These are phyloP conservation scores for Wickerhamomyces chambardii DNA, from an alignment of 805 yeast species.

Conservation along the genomic window DNA sequence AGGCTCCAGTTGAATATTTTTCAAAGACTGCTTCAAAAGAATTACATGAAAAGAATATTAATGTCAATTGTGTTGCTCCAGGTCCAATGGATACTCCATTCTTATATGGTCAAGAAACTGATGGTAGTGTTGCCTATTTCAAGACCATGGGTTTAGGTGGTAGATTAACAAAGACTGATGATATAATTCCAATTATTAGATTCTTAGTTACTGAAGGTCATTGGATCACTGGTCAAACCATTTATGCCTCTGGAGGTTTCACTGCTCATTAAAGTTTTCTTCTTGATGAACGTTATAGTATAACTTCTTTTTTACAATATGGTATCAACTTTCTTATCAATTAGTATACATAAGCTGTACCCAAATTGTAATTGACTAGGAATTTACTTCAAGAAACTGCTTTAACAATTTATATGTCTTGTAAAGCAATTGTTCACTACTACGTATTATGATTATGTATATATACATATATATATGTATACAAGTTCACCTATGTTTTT, in stretches of 20 bases:
- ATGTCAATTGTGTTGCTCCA: conserved; percentile 51
- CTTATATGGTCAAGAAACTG: conserved; percentile 51
- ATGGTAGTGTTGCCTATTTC: conserved; percentile 42
- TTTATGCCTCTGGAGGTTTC: conserved; percentile 57
- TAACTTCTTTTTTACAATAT: too few relatives aligned
- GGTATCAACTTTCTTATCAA: too few relatives aligned
- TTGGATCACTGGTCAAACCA: conserved; percentile 67
- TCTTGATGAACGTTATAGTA: too few relatives aligned
- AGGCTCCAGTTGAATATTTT: conserved; percentile 46
- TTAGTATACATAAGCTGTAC: too few relatives aligned
- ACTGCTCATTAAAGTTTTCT: conserved; percentile 38
- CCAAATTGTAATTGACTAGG: too few relatives aligned
- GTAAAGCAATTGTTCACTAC: too few relatives aligned
- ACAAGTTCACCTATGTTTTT: too few relatives aligned
- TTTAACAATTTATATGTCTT: too few relatives aligned
- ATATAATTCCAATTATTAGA: conserved; percentile 54
- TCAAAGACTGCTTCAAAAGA: conserved; percentile 48
- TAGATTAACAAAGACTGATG: conserved; percentile 47
- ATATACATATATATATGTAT: too few relatives aligned
- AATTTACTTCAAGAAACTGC: too few relatives aligned
- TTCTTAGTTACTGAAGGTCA: conserved; percentile 56
- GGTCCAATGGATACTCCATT: conserved; percentile 66
- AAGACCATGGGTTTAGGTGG: conserved; percentile 39
- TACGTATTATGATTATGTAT: too few relatives aligned
- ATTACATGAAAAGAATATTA: conserved; percentile 32